Base-by-base conservation (phyloP, 2,329 filamentous ascomycete species). In the Mycosphaerella sp. region DNA sequence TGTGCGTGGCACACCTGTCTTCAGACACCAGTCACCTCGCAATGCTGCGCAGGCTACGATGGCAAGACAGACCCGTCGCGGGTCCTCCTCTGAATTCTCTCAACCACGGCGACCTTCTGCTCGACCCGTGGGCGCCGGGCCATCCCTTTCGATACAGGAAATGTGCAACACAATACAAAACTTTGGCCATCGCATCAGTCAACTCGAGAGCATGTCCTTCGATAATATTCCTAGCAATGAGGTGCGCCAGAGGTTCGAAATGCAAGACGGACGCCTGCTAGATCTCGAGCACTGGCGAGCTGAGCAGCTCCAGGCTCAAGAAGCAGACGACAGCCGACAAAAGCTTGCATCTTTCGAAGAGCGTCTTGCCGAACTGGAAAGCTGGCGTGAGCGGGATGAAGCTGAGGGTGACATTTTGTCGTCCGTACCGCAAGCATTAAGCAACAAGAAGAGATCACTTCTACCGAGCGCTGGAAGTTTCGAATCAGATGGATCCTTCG, bases 201-300 rank as follows among this genome's bases (percentile, higher is more conserved):
- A 75, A 49, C 73, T 90, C 5, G 87, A 91, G 67, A 86, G 78
- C 44, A 73, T 79, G 1, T 89, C 85, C 0, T 87, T 89, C 61
- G 80, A 81, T 18, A 75, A 79, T 39, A 74, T 77, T 14, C 77
- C 78, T n/a, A 78, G 85, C 42, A 85, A 89, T 17, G 83, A 86
- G 34, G 79, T 86, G 43, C 73, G 82, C 14, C 84, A 87, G 16
- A 81, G 78, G 48, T 77, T 86, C 59, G 85, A 89, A 30, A 70
- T 80, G 42, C 66, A 80, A 40, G 86, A 89, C 57, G 75, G 82
- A 7, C 79, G 85, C 17, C 73, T 89, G 6, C 77, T 81, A 1
- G 85, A 89, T 34, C 72, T 89, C 6, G 86, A 89, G 65, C 77
- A 76, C 35, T 73, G 71, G 57, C 65, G 64, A 7, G 54, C 46